A percentile compares a stretch with the other conserved stretches of the same genome.
Evolutionary conservation across 768 basidiomycete genomes (phyloP).

Genomic region (Sarcomyxa edulis): DNA sequence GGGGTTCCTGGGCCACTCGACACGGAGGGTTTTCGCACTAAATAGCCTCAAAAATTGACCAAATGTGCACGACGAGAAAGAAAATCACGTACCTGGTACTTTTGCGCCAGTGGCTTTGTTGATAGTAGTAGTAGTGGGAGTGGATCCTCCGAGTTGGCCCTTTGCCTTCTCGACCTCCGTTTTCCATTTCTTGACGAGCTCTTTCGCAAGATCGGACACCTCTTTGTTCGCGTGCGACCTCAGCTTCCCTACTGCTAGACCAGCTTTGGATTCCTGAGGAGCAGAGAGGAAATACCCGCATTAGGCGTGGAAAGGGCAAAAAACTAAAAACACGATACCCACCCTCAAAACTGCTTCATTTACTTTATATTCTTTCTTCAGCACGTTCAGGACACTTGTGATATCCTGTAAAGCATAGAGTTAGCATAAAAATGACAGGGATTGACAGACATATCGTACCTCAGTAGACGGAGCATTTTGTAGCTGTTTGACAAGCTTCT

Average conservation of each 20-base stretch:
- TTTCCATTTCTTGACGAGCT: constrained; percentile 91
- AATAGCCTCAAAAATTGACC: too few species aligned
- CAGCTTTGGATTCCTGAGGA: constrained; percentile 82
- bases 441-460: constrained; percentile 37
- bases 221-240: constrained; percentile 67
- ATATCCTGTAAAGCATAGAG: constrained; percentile 47
- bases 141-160: constrained; percentile 12
- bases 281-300: constrained; percentile 13
- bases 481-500: constrained; percentile 76
- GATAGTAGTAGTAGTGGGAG: too few species aligned
- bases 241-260: constrained; percentile 88
- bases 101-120: constrained; percentile 22
- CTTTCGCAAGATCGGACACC: constrained; percentile 81
- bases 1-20: constrained; percentile 34
- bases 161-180: constrained; percentile 74
- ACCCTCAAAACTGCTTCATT: constrained; percentile 74
- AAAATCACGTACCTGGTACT: constrained; percentile 6
- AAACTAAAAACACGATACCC: constrained; percentile 36
- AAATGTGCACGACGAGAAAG: not conserved
- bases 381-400: constrained; percentile 47
- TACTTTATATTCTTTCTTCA: constrained; percentile 65
- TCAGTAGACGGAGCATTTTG: constrained; percentile 53
- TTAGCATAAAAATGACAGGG: constrained; percentile 28
- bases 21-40: constrained; percentile 25
- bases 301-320: constrained; percentile 15